Evolutionary conservation across 192 early-diverging fungal genomes (phyloP).

Genomic region (Coemansia sp.): DNA sequence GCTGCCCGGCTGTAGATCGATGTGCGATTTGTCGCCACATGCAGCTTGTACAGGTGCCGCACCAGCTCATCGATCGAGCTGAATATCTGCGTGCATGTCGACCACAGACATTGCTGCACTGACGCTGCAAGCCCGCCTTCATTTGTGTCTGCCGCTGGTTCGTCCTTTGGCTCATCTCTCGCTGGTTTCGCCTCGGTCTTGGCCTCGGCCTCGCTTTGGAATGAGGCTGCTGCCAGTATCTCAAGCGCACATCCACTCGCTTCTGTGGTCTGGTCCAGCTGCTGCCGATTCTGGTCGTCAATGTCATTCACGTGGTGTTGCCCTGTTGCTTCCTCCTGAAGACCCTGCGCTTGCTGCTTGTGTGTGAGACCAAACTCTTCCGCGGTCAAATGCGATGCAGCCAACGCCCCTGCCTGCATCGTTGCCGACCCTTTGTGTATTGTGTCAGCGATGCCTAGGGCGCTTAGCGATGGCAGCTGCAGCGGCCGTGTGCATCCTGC

Average conservation of each 20-base stretch:
- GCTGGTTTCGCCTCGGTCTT: neutral
- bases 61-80: constrained; percentile 48
- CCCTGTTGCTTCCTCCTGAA: neutral
- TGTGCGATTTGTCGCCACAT: constrained; percentile 48
- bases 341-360: neutral
- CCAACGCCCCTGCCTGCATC: neutral
- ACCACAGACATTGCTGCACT: constrained; percentile 67
- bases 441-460: constrained; percentile 33
- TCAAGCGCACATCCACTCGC: neutral
- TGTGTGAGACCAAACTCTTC: neutral
- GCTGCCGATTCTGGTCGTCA: neutral
- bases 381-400: neutral
- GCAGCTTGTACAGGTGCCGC: constrained; percentile 53
- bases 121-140: neutral
- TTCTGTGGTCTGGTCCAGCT: neutral
- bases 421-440: neutral
- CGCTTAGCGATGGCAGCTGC: constrained; percentile 44
- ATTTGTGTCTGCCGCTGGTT: neutral
- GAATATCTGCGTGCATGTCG: constrained; percentile 60
- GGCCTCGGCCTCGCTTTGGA: neutral
- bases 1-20: neutral
- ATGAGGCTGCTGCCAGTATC: neutral
- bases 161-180: neutral
- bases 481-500: constrained; percentile 37
- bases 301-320: neutral